Evolutionary conservation across 345 rosid species (phyloP).

Genomic region (Aquilaria sinensis): DNA sequence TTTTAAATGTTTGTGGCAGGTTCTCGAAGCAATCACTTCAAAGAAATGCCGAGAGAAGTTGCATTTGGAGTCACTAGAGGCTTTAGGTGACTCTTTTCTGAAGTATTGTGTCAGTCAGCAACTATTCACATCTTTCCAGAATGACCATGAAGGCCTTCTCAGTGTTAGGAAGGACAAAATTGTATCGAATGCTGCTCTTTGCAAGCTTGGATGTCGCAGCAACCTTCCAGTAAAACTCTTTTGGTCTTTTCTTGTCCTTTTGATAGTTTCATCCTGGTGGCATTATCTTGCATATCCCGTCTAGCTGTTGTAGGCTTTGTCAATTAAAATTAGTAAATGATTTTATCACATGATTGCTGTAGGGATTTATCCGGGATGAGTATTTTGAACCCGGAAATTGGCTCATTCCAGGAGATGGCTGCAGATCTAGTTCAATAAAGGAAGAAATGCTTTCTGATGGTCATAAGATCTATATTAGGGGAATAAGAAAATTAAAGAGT

Average conservation of each 20-base stretch:
- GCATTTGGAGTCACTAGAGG: slow-evolving; percentile 83
- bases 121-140: slow-evolving; percentile 42
- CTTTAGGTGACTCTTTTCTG: slow-evolving; percentile 91
- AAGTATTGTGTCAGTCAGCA: slow-evolving; percentile 80
- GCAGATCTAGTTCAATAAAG: slow-evolving; percentile 23
- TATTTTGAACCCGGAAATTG: slow-evolving; percentile 63
- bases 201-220: slow-evolving; percentile 57
- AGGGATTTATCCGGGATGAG: slow-evolving; percentile 84
- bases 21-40: slow-evolving; percentile 86
- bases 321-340: neutral
- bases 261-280: neutral
- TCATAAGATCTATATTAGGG: slow-evolving; percentile 36
- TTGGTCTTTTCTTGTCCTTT: neutral
- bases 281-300: neutral
- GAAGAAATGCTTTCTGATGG: slow-evolving; percentile 28
- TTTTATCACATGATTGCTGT: slow-evolving; percentile 9
- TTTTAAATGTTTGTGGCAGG: slow-evolving; percentile 27
- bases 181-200: slow-evolving; percentile 63
- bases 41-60: slow-evolving; percentile 74
- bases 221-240: slow-evolving; percentile 59
- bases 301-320: neutral
- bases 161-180: slow-evolving; percentile 57
- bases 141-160: slow-evolving; percentile 76
- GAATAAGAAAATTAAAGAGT: slow-evolving; percentile 39
- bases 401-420: slow-evolving; percentile 63